Conservation (phyloP, 441 rosid genomes). For the Pelargonium australe region DNA sequence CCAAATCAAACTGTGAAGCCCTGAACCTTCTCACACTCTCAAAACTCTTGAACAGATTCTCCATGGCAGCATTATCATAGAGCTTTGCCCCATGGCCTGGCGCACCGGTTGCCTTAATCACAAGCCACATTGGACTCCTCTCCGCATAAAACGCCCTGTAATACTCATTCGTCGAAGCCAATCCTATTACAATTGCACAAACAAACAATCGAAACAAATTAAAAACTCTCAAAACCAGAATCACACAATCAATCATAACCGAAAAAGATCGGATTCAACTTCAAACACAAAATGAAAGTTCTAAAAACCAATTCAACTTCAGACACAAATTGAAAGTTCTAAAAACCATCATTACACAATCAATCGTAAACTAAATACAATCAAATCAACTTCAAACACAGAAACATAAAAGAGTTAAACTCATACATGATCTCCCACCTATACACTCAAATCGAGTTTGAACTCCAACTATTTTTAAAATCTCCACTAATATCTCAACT, state of each 20-base stretch:
- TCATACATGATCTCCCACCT: no score
- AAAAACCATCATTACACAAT: neutral
- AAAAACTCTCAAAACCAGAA: neutral
- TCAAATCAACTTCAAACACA: neutral
- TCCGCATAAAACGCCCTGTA: constrained; percentile 73
- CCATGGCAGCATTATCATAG: constrained; percentile 85
- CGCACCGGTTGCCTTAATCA: constrained; percentile 74
- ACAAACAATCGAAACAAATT: neutral
- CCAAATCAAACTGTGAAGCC: constrained; percentile 81
- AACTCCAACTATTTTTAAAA: no score
- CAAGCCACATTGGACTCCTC: constrained; percentile 82
- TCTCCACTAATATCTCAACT: no score
- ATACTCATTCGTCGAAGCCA: constrained; percentile 58
- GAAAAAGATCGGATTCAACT: neutral
- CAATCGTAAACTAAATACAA: neutral
- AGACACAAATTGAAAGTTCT: neutral
- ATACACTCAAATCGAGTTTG: no score
- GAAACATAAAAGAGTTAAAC: neutral
- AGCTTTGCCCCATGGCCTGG: constrained; percentile 97
- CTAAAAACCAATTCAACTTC: neutral
- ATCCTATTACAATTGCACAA: constrained; percentile 32
- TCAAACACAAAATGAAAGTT: neutral
- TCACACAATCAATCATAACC: neutral
- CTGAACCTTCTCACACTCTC: constrained; percentile 80
- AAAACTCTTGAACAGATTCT: constrained; percentile 77